Evolutionary conservation across 179 eudicot genomes (phyloP).

Genomic region (Beta lomatogona): DNA sequence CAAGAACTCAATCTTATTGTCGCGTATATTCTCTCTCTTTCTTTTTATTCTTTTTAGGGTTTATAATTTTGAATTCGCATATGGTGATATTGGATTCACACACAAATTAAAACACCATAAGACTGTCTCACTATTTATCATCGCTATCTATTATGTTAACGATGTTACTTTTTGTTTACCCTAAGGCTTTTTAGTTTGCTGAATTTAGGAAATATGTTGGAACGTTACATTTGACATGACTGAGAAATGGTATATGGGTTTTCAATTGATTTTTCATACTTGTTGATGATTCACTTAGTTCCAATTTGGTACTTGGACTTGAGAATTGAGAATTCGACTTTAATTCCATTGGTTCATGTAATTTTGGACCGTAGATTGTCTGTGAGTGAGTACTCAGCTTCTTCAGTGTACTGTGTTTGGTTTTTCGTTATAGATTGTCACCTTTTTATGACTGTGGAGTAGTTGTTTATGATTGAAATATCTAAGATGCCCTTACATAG

Average conservation of each 20-base stretch:
- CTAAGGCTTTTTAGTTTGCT: no score
- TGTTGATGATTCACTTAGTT: background rate
- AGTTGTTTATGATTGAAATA: background rate
- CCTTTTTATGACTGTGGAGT: background rate
- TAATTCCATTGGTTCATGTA: background rate
- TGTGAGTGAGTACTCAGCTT: no score
- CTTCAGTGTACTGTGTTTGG: background rate
- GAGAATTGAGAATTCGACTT: background rate
- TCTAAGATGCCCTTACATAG: background rate
- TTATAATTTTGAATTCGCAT: constrained; percentile 4
- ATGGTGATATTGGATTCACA: background rate
- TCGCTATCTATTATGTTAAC: no score
- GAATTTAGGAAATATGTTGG: no score
- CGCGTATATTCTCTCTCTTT: constrained; percentile 49
- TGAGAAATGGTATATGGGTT: background rate
- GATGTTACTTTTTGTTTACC: no score
- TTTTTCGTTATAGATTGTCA: background rate
- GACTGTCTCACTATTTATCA: no score
- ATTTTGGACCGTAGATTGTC: background rate
- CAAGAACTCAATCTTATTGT: constrained; percentile 88
- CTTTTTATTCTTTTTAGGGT: background rate
- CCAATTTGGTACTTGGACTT: background rate
- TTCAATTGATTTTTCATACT: background rate
- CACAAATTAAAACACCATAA: no score
- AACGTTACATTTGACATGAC: background rate